These are phyloP conservation scores for Tricladium varicosporioides DNA, from an alignment of 2,329 filamentous ascomycete species.

Conservation along the genomic window DNA sequence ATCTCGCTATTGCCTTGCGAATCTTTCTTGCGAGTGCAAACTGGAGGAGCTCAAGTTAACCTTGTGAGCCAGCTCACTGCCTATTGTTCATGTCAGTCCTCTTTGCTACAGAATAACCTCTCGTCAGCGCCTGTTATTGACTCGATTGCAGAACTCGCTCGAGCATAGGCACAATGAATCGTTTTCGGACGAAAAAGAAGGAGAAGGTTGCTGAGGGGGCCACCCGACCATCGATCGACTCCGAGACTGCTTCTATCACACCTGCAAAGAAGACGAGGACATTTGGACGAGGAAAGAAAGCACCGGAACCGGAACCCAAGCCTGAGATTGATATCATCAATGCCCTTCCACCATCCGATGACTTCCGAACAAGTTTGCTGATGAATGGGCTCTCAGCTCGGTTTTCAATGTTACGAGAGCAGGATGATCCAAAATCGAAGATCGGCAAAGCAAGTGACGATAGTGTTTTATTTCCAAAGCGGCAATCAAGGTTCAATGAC, in stretches of 20 bases:
- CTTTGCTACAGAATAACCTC: neutral
- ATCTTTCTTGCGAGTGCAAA: constrained; percentile 6
- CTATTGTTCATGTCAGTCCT: constrained; percentile 17
- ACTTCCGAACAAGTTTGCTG: constrained; percentile 92
- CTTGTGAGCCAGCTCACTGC: constrained; percentile 26
- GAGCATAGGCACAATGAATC: constrained; percentile 60
- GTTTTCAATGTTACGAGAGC: constrained; percentile 95
- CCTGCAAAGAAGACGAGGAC: constrained; percentile 45
- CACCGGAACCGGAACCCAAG: constrained; percentile 54
- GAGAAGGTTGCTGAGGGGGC: constrained; percentile 51
- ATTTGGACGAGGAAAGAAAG: constrained; percentile 55
- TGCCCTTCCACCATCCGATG: constrained; percentile 77
- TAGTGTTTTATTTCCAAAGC: constrained; percentile 78
- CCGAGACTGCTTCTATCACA: constrained; percentile 41
- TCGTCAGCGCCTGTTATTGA: neutral
- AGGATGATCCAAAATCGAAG: constrained; percentile 86
- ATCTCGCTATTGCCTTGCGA: neutral
- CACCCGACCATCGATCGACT: constrained; percentile 52
- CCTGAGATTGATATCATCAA: constrained; percentile 68
- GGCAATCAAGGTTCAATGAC: constrained; percentile 75
- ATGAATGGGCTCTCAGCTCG: constrained; percentile 94
- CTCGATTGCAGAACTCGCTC: constrained; percentile 1
- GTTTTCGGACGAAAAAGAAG: constrained; percentile 73
- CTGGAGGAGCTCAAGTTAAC: constrained; percentile 18
- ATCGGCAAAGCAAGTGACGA: constrained; percentile 94